These are phyloP conservation scores for Cronartium quercuum DNA, from an alignment of 1,284 basidiomycete species.

Conservation along the genomic window DNA sequence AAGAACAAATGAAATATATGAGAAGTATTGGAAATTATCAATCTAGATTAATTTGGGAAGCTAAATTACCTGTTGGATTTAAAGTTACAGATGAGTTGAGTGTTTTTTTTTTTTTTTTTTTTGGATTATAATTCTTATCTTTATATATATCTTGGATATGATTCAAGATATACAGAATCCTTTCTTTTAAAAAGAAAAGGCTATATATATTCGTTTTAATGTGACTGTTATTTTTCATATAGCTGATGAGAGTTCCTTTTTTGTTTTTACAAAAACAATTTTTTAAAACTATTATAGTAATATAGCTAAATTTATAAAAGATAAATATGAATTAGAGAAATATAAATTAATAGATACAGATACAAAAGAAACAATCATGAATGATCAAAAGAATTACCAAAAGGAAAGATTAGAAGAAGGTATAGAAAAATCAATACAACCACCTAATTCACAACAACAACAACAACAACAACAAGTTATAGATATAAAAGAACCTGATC, in stretches of 20 bases:
- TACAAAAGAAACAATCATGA: no score
- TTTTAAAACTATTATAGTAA: background rate
- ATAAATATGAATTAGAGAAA: background rate
- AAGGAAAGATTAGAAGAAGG: no score
- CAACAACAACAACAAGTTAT: no score
- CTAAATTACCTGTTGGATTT: conserved; percentile 42
- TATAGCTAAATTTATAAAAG: background rate
- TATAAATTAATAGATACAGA: background rate
- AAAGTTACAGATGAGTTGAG: conserved; percentile 48
- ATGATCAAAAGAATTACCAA: no score
- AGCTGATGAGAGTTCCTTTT: no score
- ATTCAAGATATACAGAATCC: background rate
- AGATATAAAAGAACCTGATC: background rate
- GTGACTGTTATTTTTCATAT: background rate
- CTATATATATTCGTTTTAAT: background rate
- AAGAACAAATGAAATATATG: conserved; percentile 50
- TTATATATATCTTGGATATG: background rate
- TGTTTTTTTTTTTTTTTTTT: conserved; percentile 10
- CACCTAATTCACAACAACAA: no score
- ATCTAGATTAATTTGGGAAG: conserved; percentile 51
- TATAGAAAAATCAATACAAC: no score
- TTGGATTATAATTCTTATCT: no score
- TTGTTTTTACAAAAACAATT: no score
- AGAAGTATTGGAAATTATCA: conserved; percentile 51
- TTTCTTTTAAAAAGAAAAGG: background rate